phyloP scores from a whole-genome alignment of 768 basidiomycete species.

The Suillus tomentosus region DNA sequence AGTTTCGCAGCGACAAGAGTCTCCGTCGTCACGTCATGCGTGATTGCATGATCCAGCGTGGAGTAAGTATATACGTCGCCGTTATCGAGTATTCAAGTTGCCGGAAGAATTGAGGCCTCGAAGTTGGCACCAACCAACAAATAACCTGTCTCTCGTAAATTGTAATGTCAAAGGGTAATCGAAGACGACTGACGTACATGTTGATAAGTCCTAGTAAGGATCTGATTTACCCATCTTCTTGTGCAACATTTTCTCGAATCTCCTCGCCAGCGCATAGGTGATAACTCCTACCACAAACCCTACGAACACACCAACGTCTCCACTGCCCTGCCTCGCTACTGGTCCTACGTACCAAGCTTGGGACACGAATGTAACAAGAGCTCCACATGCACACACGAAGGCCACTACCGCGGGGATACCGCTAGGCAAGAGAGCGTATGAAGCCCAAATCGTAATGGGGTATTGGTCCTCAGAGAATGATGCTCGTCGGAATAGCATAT shows the following conservation, averaged over 20 bases:
- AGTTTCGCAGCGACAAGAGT: background rate
- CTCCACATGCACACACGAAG: background rate
- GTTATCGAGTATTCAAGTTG: background rate
- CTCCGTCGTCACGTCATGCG: too few species aligned
- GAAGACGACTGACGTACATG: background rate
- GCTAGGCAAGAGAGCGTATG: background rate
- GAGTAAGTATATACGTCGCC: background rate
- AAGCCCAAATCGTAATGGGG: background rate
- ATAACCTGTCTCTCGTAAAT: background rate
- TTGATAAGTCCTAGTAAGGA: background rate
- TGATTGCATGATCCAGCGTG: background rate
- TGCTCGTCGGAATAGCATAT: background rate
- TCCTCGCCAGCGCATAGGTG: background rate
- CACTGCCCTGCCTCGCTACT: background rate
- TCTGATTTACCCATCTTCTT: background rate
- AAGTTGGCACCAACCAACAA: background rate
- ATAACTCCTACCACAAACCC: background rate
- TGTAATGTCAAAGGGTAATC: background rate
- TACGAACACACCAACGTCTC: background rate
- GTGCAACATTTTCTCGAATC: background rate
- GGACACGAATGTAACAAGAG: background rate
- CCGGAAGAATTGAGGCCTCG: background rate
- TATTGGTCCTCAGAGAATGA: background rate
- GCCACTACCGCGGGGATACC: background rate
- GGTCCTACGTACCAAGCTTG: constrained; percentile 2